Evolutionary conservation across 768 basidiomycete genomes (phyloP).

Genomic region (Boletus coccyginus): DNA sequence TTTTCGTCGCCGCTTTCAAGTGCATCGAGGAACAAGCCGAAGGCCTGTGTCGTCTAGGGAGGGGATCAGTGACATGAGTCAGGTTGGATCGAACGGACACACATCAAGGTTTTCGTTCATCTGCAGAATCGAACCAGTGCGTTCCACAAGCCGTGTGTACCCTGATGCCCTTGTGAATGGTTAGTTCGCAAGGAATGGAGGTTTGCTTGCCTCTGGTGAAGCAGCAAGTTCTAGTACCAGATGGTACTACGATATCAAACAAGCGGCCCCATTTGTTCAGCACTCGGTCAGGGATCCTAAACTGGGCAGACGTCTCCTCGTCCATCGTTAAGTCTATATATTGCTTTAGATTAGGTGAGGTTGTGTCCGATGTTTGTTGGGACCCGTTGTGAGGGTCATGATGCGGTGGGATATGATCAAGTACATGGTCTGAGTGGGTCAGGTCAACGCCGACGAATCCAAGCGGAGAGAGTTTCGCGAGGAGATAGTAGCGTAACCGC

Average conservation of each 20-base stretch:
- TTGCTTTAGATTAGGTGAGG: constrained; percentile 5
- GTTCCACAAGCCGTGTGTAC: constrained; percentile 74
- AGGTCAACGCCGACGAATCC: constrained; percentile 32
- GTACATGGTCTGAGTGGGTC: constrained; percentile 29
- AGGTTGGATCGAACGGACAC: constrained; percentile 11
- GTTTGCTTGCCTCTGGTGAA: constrained; percentile 65
- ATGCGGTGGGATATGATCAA: constrained; percentile 47
- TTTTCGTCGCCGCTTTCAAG: constrained; percentile 38
- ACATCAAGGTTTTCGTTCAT: constrained; percentile 67
- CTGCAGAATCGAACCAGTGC: constrained; percentile 76
- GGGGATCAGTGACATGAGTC: not conserved
- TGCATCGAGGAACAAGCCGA: constrained; percentile 51
- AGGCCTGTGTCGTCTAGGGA: constrained; percentile 58
- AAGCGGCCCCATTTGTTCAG: constrained; percentile 73
- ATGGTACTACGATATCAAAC: constrained; percentile 76
- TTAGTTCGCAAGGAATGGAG: not conserved
- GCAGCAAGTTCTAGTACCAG: constrained; percentile 64
- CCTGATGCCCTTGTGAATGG: constrained; percentile 39
- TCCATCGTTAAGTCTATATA: constrained; percentile 9
- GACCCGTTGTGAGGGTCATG: constrained; percentile 19
- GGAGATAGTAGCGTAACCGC: constrained; percentile 74
- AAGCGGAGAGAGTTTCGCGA: constrained; percentile 57
- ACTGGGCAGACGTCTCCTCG: constrained; percentile 21
- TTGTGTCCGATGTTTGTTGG: not conserved
- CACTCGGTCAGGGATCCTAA: constrained; percentile 56